A percentile compares a stretch with the other conserved stretches of the same genome.
phyloP scores from a whole-genome alignment of 2,329 filamentous ascomycete species.

The Pyricularia sp. region DNA sequence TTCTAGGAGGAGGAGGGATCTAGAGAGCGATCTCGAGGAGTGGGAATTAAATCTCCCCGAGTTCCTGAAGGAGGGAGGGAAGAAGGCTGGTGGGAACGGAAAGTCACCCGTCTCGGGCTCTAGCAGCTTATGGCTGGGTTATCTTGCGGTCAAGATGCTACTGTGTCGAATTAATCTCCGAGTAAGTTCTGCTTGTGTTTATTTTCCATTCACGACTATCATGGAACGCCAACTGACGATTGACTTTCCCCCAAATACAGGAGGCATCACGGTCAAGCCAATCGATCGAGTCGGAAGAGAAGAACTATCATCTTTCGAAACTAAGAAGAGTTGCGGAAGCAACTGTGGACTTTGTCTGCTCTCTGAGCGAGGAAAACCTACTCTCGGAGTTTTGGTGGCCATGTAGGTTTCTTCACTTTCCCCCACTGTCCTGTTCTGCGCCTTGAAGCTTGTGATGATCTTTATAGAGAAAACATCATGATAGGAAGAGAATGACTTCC shows the following conservation, averaged over 20 bases:
- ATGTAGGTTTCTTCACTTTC: neutral
- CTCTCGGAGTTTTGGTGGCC: slow-evolving; percentile 4
- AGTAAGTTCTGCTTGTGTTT: slow-evolving; percentile 15
- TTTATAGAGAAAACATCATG: neutral
- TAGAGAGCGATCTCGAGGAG: slow-evolving; percentile 6
- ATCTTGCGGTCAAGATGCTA: slow-evolving; percentile 36
- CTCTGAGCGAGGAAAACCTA: neutral
- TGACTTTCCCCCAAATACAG: slow-evolving; percentile 8
- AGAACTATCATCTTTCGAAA: slow-evolving; percentile 1
- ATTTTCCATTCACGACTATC: neutral
- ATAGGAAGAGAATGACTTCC: neutral
- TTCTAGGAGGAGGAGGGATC: slow-evolving; percentile 7
- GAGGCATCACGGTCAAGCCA: neutral
- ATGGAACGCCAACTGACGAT: slow-evolving; percentile 22
- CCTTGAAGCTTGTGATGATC: neutral
- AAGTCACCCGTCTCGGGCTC: slow-evolving; percentile 21
- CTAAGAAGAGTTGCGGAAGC: slow-evolving; percentile 2
- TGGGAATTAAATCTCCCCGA: slow-evolving; percentile 3
- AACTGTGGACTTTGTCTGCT: slow-evolving; percentile 4
- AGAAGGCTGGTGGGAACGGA: neutral
- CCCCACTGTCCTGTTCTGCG: neutral
- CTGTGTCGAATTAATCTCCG: slow-evolving; percentile 37
- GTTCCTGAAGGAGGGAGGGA: neutral
- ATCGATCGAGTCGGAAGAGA: slow-evolving; percentile 2
- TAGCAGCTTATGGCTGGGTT: slow-evolving; percentile 40